Evolutionary conservation across 805 yeast species (phyloP), one percentile per base, ranked within the genome.

Genomic region (Deakozyma indianensis): DNA sequence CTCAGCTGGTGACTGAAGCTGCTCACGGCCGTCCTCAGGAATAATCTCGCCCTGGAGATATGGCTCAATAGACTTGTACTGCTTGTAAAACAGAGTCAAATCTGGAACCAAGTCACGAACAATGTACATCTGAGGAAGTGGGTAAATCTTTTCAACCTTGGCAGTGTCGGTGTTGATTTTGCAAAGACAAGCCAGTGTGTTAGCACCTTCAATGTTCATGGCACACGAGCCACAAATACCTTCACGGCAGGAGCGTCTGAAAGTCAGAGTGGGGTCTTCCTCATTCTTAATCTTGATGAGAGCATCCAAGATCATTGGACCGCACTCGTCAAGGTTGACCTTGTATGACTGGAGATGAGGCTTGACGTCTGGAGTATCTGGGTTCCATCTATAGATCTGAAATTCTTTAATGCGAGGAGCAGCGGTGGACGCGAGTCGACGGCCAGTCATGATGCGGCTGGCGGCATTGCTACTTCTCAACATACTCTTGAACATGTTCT

Each of bases 141-240:
- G 98, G 65, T 92, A 92, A 57, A 92, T 82, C 70, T 92, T 90
- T 52, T 79, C 69, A 51, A 80, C 83, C 66, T 82, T 83, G 50
- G 77, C 53, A 27, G 71, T 67, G 65, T 88, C 83, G 56, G 78
- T 75, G 64, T 92, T 95, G 59, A 92, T 87, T 66, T 85, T 81
- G 73, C 96, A 87, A 55, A 92, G 70, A 70, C 98, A 92, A 29
- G 98, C 98, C 56, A 92, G 75, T 25, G 98, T 92, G 75, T 92
- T 92, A 65, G 83, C 75, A 56, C 98, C 98, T 53, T 94, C 95
- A 65, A 92, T 92, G 74, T 92, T 92, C 98, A 92, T 92, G 55
- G 98, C 98, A 73, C 98, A 92, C 4, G 97, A 90, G 47, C 98
- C 98, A 73, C 98, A 92, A 55, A 92, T 92, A 59, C 98, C 98